Evolutionary conservation across 2,329 filamentous ascomycete species (phyloP).

Genomic region (Sodiomyces alkalinus): DNA sequence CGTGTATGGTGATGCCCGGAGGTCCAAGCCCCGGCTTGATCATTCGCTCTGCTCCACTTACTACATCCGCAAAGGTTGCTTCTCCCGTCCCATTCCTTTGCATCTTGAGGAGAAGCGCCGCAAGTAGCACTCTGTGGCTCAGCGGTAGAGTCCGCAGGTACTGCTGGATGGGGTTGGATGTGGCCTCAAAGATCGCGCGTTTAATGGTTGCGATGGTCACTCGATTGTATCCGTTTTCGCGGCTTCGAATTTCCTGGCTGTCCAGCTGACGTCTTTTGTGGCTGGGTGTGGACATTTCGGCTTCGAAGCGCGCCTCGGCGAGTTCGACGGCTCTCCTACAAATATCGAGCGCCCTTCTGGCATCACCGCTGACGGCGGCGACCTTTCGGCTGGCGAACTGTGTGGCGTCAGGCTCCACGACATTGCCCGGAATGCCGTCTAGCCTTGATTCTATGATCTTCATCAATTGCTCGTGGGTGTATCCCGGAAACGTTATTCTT

Average conservation of each 20-base stretch:
- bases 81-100: constrained; percentile 76
- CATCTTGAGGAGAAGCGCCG: constrained; percentile 63
- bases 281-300: constrained; percentile 45
- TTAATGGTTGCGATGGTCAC: constrained; percentile 92
- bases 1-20: not conserved
- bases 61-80: constrained; percentile 73
- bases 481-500: constrained; percentile 91
- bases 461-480: constrained; percentile 95
- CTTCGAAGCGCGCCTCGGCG: constrained; percentile 54
- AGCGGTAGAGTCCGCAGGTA: constrained; percentile 73
- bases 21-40: constrained; percentile 18
- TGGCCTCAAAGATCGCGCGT: constrained; percentile 87
- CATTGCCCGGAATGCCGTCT: constrained; percentile 70
- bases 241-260: constrained; percentile 12
- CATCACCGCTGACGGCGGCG: constrained; percentile 89
- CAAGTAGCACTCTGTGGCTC: constrained; percentile 70
- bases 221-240: constrained; percentile 30
- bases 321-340: constrained; percentile 91
- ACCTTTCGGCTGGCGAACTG: constrained; percentile 96
- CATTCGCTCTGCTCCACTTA: constrained; percentile 69
- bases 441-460: constrained; percentile 92
- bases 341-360: constrained; percentile 82
- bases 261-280: constrained; percentile 19
- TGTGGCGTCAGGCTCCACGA: constrained; percentile 84
- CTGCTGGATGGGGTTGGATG: constrained; percentile 80